These are phyloP conservation scores for Sequoiadendron giganteum DNA, from an alignment of 75 land plant species.

Conservation along the genomic window DNA sequence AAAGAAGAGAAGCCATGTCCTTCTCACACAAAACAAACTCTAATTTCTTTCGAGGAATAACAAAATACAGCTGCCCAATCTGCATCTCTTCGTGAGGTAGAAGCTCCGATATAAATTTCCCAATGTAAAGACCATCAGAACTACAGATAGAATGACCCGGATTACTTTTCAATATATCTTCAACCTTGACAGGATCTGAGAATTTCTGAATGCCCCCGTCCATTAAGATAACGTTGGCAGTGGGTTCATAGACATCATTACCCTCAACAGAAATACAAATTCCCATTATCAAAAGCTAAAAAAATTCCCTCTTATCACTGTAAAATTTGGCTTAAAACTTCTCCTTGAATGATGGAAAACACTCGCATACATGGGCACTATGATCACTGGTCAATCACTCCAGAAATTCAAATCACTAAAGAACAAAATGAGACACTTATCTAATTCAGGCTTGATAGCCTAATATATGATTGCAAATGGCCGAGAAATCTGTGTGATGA, in stretches of 20 bases:
- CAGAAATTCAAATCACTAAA: too few relatives aligned
- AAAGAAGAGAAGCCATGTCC: constrained; percentile 48
- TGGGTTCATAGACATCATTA: neutral
- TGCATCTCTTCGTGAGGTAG: constrained; percentile 17
- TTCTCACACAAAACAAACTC: constrained; percentile 20
- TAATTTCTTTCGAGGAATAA: constrained; percentile 35
- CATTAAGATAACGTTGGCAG: neutral
- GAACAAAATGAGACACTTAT: too few relatives aligned
- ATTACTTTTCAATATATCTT: neutral
- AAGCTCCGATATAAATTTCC: constrained; percentile 33
- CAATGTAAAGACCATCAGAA: constrained; percentile 37
- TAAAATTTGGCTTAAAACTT: too few relatives aligned
- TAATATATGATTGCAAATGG: neutral
- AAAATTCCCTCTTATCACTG: too few relatives aligned
- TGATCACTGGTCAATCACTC: too few relatives aligned
- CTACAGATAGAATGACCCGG: constrained; percentile 28
- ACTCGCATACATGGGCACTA: too few relatives aligned
- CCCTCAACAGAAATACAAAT: neutral
- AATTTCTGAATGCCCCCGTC: neutral
- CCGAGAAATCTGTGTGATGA: too few relatives aligned
- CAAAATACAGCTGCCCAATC: constrained; percentile 46
- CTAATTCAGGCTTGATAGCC: neutral
- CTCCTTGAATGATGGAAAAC: too few relatives aligned
- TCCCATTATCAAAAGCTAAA: neutral
- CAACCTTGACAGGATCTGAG: neutral